These are phyloP conservation scores for Coccinonectria pachysandricola DNA, from an alignment of 2,329 filamentous ascomycete species.

Conservation along the genomic window DNA sequence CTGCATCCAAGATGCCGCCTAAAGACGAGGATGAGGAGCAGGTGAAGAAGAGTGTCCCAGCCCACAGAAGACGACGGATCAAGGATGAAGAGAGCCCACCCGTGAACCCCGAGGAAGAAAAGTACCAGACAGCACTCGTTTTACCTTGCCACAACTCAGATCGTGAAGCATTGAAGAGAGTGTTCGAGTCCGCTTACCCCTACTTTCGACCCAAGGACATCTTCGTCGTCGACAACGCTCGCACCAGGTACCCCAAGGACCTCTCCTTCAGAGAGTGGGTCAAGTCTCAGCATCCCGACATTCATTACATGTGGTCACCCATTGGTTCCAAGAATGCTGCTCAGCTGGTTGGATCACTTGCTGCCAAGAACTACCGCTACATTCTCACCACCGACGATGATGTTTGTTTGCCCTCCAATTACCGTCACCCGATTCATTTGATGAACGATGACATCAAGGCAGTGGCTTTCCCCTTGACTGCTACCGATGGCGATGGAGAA, in stretches of 20 bases:
- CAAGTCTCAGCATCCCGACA: slow-evolving; percentile 5
- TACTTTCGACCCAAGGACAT: slow-evolving; percentile 6
- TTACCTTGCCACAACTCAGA: slow-evolving; percentile 6
- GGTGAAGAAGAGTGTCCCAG: no score
- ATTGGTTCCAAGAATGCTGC: slow-evolving; percentile 7
- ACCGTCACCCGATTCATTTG: slow-evolving; percentile 4
- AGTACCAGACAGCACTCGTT: slow-evolving; percentile 4
- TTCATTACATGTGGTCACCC: slow-evolving; percentile 7
- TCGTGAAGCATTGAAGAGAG: slow-evolving; percentile 3
- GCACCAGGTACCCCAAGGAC: slow-evolving; percentile 3
- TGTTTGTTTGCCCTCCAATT: slow-evolving; percentile 5
- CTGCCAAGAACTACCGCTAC: slow-evolving; percentile 5
- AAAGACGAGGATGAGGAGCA: background rate
- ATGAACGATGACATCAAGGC: slow-evolving; percentile 4
- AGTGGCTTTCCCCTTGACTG: slow-evolving; percentile 4
- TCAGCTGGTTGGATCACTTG: slow-evolving; percentile 6
- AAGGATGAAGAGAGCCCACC: slow-evolving; percentile 1
- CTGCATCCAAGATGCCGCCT: slow-evolving; percentile 1
- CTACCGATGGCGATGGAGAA: slow-evolving; percentile 3
- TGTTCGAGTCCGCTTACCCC: slow-evolving; percentile 5
- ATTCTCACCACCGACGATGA: slow-evolving; percentile 6
- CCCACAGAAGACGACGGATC: no score
- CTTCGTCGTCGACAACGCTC: slow-evolving; percentile 5
- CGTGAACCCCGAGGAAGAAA: background rate
- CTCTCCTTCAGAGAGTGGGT: slow-evolving; percentile 6